Evolutionary conservation across 208 protist species (phyloP).

Genomic region (Porcisia hertigi): DNA sequence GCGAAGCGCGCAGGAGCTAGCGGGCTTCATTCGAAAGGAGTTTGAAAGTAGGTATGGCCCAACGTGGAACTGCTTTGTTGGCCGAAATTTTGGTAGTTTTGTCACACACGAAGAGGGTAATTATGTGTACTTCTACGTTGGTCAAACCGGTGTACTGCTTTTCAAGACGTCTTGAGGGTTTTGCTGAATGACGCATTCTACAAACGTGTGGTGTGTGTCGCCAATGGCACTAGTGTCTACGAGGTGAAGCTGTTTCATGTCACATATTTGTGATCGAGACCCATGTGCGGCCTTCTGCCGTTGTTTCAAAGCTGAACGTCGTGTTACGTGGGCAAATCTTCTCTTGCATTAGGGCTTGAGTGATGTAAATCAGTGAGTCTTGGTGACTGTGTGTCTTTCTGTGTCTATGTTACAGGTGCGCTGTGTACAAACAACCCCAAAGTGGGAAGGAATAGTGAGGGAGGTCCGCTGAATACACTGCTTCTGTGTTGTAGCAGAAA

Average conservation of each 20-base stretch:
- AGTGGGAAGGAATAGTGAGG: neutral
- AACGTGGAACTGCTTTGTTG: conserved; percentile 99
- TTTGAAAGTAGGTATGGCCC: conserved; percentile 98
- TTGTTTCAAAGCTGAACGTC: neutral
- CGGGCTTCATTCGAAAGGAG: conserved; percentile 99
- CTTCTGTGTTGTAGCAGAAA: neutral
- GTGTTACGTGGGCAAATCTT: conserved; percentile 3
- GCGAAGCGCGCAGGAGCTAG: conserved; percentile 99
- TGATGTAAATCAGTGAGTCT: conserved; percentile 8
- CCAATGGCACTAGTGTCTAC: neutral
- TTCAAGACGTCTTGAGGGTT: conserved; percentile 89
- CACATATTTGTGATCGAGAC: neutral
- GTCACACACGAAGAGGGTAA: conserved; percentile 99
- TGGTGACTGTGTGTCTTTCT: neutral
- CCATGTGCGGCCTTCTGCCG: neutral
- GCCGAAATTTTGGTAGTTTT: conserved; percentile 99
- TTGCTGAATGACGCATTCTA: neutral
- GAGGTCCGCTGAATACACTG: no score
- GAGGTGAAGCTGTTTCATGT: neutral
- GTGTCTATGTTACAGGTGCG: neutral
- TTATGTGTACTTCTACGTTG: conserved; percentile 99
- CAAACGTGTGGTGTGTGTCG: neutral
- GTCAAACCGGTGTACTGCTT: conserved; percentile 99
- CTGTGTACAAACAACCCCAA: neutral
- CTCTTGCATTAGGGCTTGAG: conserved; percentile 1